Evolutionary conservation across 1,139 yeast genomes (phyloP), one percentile per base, ranked within the genome.

Genomic region (Geotrichum armillariae): DNA sequence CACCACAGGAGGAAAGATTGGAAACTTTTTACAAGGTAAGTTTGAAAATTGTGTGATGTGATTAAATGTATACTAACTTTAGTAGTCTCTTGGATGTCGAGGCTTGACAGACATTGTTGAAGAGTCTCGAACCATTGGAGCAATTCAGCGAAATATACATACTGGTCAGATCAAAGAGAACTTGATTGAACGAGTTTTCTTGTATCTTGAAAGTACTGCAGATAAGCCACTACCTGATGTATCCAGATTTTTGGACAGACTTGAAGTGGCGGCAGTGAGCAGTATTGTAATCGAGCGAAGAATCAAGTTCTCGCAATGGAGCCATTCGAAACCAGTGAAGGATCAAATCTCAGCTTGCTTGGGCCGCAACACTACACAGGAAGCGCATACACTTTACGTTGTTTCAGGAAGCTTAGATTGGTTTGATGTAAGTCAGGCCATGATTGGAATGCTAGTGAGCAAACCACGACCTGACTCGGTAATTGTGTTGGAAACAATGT

Each of bases 341-440:
- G 57, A 56, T 18, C 29, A 40, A 9, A 46, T 55, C 16, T 50
- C 57, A 17, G 69, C 69, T 1, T 58, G 53, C 25, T 53, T 63
- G 47, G 58, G 57, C 22, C 27, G 43, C 27, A 33, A 41, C 11
- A 32, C 32, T 22, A 32, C 29, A 11, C 37, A 41, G 12, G 38
- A 41, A 21, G 38, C 31, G 4, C 34, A 20, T 20, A 34, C 32
- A 8, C 49, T 63, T 20, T 56, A 56, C 37, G 56, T 63, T 18
- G 55, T 52, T 6, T 46, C 57, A 21, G 46, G 50, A 4, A 49
- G 49, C 4, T 47, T 66, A 33, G 71, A 70, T 35, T 71, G 73
- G 70, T 69, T 66, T 49, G 73, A 71, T 48, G 65, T 71, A 8
- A 65, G 71, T 20, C 65, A 62, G 25, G 65, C 72, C 1, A 54